A percentile compares a stretch with the other conserved stretches of the same genome.
phyloP scores from a whole-genome alignment of 164 flowering plant genomes.

The Magnolia kwangsiensis region DNA sequence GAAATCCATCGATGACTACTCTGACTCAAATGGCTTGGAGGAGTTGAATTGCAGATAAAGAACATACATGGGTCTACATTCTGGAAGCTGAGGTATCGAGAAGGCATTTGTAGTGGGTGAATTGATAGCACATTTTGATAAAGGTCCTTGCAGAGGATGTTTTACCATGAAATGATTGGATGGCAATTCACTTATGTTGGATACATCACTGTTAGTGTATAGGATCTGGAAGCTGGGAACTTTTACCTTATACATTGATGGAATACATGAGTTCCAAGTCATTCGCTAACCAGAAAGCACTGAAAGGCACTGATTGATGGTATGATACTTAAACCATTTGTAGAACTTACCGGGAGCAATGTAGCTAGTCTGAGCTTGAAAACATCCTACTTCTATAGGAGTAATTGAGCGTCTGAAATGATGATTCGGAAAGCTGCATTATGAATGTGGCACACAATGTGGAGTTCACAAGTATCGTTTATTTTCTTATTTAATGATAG shows the following conservation, averaged over 20 bases:
- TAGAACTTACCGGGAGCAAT: neutral
- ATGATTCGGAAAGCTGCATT: neutral
- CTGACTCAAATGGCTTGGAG: slow-evolving; percentile 24
- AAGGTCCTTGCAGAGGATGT: neutral
- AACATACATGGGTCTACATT: neutral
- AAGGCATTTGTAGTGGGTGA: neutral
- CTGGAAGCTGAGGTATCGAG: neutral
- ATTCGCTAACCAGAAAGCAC: neutral
- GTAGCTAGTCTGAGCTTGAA: no score
- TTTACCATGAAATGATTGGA: neutral
- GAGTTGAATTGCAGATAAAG: slow-evolving; percentile 12
- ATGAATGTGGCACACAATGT: neutral
- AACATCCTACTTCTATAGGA: neutral
- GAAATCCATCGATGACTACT: slow-evolving; percentile 39
- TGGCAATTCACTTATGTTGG: neutral
- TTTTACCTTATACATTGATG: neutral
- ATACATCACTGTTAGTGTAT: neutral
- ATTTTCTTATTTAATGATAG: neutral
- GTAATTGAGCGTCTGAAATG: neutral
- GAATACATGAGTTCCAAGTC: neutral
- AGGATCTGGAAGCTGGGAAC: neutral
- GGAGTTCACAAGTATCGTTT: neutral
- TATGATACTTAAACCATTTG: neutral
- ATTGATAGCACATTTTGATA: neutral
- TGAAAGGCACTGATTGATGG: neutral